Conservation (phyloP, 2,329 filamentous ascomycete genomes). For the Cladophialophora exuberans region DNA sequence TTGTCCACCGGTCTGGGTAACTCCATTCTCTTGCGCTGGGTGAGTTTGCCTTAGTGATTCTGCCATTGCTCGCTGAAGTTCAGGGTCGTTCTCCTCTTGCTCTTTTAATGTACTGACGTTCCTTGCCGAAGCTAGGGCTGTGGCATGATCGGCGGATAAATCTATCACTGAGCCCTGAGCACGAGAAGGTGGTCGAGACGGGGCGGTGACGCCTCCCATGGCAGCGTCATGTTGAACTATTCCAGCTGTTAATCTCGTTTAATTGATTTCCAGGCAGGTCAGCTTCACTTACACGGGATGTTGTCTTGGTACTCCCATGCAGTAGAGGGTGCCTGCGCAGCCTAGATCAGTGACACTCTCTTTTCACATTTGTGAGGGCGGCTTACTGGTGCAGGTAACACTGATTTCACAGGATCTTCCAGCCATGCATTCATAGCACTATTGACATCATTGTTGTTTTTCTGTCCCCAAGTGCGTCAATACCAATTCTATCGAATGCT, state of each 20-base stretch:
- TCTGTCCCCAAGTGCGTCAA: conserved; percentile 35
- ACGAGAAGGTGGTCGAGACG: conserved; percentile 53
- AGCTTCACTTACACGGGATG: conserved; percentile 33
- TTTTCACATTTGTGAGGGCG: too few relatives aligned
- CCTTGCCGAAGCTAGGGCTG: conserved; percentile 32
- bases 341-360: too few relatives aligned
- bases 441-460: conserved; percentile 48
- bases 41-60: conserved; percentile 49
- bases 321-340: conserved; percentile 20
- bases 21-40: conserved; percentile 59
- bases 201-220: conserved; percentile 42
- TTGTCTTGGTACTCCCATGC: conserved; percentile 31
- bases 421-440: conserved; percentile 53
- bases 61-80: conserved; percentile 51
- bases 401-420: conserved; percentile 42
- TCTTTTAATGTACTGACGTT: conserved; percentile 39
- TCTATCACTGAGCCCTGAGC: conserved; percentile 40
- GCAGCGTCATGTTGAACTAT: conserved; percentile 43
- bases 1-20: conserved; percentile 46
- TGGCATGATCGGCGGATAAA: conserved; percentile 36
- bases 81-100: conserved; percentile 45
- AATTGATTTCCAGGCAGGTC: neutral
- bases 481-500: neutral
- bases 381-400: conserved; percentile 19
- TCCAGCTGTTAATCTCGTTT: conserved; percentile 34